A percentile compares a stretch with the other conserved stretches of the same genome.
Conservation (phyloP, 768 basidiomycete species). For the Leccinum variicolor region DNA sequence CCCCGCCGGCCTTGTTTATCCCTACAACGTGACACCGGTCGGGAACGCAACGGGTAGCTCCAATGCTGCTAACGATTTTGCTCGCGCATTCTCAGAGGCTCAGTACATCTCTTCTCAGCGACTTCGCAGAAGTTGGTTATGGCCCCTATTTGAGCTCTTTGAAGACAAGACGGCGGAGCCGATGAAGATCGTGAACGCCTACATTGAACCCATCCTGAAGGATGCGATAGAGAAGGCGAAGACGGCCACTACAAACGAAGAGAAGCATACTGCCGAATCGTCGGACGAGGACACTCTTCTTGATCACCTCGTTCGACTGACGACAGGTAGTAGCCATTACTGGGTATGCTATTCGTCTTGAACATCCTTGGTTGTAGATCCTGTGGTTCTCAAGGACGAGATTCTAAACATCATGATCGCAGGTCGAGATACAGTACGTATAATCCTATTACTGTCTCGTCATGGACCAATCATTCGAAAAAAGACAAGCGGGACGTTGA, state of each 20-base stretch:
- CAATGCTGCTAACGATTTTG: slow-evolving; percentile 41
- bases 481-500: slow-evolving; percentile 38
- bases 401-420: slow-evolving; percentile 35
- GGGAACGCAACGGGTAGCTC: slow-evolving; percentile 24
- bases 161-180: slow-evolving; percentile 43
- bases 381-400: slow-evolving; percentile 29
- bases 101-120: slow-evolving; percentile 44
- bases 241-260: slow-evolving; percentile 2
- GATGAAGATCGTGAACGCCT: slow-evolving; percentile 53
- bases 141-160: slow-evolving; percentile 52
- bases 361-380: slow-evolving; percentile 18
- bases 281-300: slow-evolving; percentile 48
- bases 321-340: slow-evolving; percentile 35
- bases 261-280: slow-evolving; percentile 27
- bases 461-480: slow-evolving; percentile 14
- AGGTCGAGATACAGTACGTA: slow-evolving; percentile 26
- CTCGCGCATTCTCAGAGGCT: slow-evolving; percentile 46
- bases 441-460: not conserved
- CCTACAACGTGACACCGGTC: slow-evolving; percentile 34
- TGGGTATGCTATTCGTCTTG: slow-evolving; percentile 14
- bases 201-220: slow-evolving; percentile 42
- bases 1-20: slow-evolving; percentile 49
- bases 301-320: slow-evolving; percentile 52
- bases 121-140: slow-evolving; percentile 43
- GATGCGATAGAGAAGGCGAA: slow-evolving; percentile 47